These are phyloP conservation scores for Friedmanniomyces simplex DNA, from an alignment of 495 filamentous ascomycete genomes.

Conservation along the genomic window DNA sequence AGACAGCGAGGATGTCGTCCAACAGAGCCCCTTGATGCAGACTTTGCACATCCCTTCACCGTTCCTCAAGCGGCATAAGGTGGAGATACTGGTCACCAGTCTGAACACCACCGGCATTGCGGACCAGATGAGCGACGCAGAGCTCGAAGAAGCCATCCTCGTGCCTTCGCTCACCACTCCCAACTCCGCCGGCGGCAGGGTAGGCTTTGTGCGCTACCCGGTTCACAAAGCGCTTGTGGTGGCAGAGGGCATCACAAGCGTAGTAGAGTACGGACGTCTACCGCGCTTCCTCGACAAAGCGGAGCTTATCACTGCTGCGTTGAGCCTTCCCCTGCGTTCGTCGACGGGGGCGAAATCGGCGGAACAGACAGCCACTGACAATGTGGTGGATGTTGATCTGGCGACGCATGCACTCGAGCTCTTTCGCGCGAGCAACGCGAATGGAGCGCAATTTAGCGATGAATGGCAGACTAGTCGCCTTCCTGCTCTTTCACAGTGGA, in stretches of 20 bases:
- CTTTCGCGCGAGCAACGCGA: constrained; percentile 41
- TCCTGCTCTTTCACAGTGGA: constrained; percentile 56
- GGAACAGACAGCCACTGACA: background rate
- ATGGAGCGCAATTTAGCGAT: constrained; percentile 17
- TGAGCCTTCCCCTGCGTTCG: constrained; percentile 39
- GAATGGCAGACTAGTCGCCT: constrained; percentile 30
- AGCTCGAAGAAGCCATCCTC: constrained; percentile 48
- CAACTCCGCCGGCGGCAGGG: constrained; percentile 47
- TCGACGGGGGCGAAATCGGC: background rate
- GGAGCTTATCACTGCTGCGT: constrained; percentile 43
- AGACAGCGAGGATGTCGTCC: constrained; percentile 31
- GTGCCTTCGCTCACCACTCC: constrained; percentile 63
- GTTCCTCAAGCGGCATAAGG: constrained; percentile 51
- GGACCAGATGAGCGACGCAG: constrained; percentile 23
- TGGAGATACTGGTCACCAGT: constrained; percentile 70
- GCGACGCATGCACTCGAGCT: constrained; percentile 47
- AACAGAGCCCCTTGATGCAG: constrained; percentile 41
- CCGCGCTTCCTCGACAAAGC: constrained; percentile 3
- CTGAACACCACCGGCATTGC: constrained; percentile 26
- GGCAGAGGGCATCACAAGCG: constrained; percentile 50
- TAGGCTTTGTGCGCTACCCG: constrained; percentile 61
- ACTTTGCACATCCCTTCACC: constrained; percentile 57
- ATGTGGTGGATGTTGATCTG: constrained; percentile 43
- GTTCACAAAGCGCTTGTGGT: constrained; percentile 77
- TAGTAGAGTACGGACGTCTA: constrained; percentile 40